phyloP scores from a whole-genome alignment of 1,139 yeast genomes.

The Barnettozyma hawaiiensis region DNA sequence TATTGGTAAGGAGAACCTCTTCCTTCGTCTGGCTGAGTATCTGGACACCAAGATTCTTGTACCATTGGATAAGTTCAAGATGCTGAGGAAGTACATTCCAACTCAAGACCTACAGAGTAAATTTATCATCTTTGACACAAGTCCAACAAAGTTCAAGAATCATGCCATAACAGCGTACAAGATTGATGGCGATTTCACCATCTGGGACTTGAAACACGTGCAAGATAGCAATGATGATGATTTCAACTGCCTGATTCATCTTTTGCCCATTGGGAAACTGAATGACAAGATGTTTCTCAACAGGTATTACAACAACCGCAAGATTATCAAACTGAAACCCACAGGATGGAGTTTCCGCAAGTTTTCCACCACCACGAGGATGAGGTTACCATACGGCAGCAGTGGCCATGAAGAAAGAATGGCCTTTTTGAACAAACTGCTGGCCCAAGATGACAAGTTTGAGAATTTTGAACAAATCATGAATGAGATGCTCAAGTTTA shows the following conservation, averaged over 20 bases:
- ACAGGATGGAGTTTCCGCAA: conserved; percentile 16
- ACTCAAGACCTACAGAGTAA: not conserved
- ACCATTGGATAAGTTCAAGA: conserved; percentile 42
- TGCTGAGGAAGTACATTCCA: conserved; percentile 23
- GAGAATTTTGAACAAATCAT: conserved; percentile 7
- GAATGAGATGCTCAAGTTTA: conserved; percentile 11
- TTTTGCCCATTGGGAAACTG: conserved; percentile 16
- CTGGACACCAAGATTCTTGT: conserved; percentile 51
- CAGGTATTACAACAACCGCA: conserved; percentile 14
- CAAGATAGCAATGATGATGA: conserved; percentile 4
- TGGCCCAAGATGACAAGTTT: conserved; percentile 6
- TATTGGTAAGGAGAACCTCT: conserved; percentile 86
- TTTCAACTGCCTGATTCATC: conserved; percentile 16
- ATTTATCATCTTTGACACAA: conserved; percentile 6
- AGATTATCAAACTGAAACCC: conserved; percentile 19
- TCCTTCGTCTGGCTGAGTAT: conserved; percentile 58
- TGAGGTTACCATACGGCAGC: no score
- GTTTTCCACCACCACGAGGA: not conserved
- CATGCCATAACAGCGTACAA: not conserved
- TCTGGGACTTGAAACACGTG: conserved; percentile 4
- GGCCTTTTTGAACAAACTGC: conserved; percentile 2
- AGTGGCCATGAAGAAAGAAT: not conserved
- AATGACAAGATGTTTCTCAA: conserved; percentile 16
- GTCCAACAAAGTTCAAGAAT: conserved; percentile 1
- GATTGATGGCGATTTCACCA: conserved; percentile 4